These are phyloP conservation scores for Rhodotorula sp. DNA, from an alignment of 1,284 basidiomycete species.

Conservation along the genomic window DNA sequence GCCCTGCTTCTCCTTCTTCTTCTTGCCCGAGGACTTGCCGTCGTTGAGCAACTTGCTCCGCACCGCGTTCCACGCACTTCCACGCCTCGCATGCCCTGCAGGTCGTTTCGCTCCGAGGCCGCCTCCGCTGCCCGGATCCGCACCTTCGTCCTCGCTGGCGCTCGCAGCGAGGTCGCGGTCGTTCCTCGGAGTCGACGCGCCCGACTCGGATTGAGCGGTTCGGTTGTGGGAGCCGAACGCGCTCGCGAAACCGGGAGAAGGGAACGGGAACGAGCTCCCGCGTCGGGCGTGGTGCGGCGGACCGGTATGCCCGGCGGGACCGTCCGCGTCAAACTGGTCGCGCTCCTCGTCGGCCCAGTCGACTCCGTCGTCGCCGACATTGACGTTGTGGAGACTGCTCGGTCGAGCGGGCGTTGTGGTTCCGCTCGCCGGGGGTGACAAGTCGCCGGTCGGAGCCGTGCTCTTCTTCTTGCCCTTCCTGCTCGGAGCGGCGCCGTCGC, in stretches of 20 bases:
- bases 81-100: constrained; percentile 8
- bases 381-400: constrained; percentile 3
- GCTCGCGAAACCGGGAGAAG: not conserved
- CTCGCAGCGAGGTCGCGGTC: constrained; percentile 8
- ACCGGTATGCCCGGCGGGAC: not conserved
- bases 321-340: constrained; percentile 35
- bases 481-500: not conserved
- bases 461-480: no score
- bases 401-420: constrained; percentile 3
- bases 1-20: constrained; percentile 31
- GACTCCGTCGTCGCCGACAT: not conserved
- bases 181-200: constrained; percentile 25
- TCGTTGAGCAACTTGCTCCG: constrained; percentile 9
- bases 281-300: not conserved
- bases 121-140: not conserved
- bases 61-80: constrained; percentile 34
- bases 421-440: not conserved
- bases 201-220: constrained; percentile 1
- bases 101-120: constrained; percentile 11
- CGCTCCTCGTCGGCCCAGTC: constrained; percentile 36
- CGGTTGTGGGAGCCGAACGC: not conserved
- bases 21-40: constrained; percentile 17
- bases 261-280: not conserved
- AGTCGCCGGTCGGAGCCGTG: not conserved
- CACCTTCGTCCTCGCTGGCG: constrained; percentile 8